phyloP scores from a whole-genome alignment of 1,284 basidiomycete species.

The Mycosarcoma maydis region DNA sequence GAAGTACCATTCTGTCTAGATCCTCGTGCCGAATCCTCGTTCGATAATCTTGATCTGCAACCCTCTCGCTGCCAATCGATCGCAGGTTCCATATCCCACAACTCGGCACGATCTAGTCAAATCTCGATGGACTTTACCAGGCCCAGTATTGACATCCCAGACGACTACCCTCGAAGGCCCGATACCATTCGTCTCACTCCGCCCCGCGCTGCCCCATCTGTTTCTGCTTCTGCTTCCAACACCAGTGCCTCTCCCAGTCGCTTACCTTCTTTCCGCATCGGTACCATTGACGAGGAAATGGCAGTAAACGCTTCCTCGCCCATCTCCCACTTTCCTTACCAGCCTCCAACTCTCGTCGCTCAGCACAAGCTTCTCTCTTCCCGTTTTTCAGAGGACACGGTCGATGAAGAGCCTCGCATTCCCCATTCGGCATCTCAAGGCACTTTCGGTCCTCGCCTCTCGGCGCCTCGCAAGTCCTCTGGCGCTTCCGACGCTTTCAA shows the following conservation, averaged over 20 bases:
- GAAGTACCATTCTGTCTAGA: constrained; percentile 59
- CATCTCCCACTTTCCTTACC: constrained; percentile 20
- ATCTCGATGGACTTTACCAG: constrained; percentile 31
- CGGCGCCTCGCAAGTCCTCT: constrained; percentile 16
- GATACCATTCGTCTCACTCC: constrained; percentile 31
- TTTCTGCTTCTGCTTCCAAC: constrained; percentile 9
- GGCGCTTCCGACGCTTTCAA: constrained; percentile 3
- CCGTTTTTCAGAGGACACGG: constrained; percentile 40
- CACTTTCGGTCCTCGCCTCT: constrained; percentile 22
- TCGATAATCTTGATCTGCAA: constrained; percentile 2
- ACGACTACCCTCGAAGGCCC: constrained; percentile 35
- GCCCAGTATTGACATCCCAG: constrained; percentile 40
- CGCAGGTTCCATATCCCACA: constrained; percentile 14
- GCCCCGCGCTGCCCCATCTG: constrained; percentile 16
- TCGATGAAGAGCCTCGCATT: constrained; percentile 31
- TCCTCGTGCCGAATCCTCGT: constrained; percentile 15
- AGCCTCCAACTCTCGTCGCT: constrained; percentile 10
- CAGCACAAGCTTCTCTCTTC: constrained; percentile 21
- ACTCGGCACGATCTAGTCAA: constrained; percentile 23
- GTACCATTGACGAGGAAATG: constrained; percentile 33
- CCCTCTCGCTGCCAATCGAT: constrained; percentile 2
- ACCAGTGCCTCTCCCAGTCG: constrained; percentile 26
- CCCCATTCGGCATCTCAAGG: constrained; percentile 21
- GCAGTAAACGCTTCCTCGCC: constrained; percentile 22
- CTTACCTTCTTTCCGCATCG: constrained; percentile 29